Evolutionary conservation across 2,329 filamentous ascomycete species (phyloP).

Genomic region (Microsporum ferrugineum): DNA sequence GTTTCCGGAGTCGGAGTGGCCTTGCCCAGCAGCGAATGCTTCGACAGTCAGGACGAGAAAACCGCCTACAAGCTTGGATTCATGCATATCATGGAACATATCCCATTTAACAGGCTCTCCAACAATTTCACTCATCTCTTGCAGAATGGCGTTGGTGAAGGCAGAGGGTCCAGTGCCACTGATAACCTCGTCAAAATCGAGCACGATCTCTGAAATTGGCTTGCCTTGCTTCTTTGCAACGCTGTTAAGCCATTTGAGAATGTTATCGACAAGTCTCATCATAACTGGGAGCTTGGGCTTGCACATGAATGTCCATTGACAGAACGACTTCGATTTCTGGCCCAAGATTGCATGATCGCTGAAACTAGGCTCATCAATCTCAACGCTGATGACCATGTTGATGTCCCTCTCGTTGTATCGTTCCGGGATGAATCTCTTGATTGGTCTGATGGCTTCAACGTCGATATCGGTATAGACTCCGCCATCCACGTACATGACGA

Average conservation of each 20-base stretch:
- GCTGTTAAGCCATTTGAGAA: conserved; percentile 53
- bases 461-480: conserved; percentile 52
- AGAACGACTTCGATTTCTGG: conserved; percentile 58
- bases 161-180: conserved; percentile 61
- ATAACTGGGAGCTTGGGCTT: conserved; percentile 58
- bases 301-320: conserved; percentile 64
- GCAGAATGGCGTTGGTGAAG: conserved; percentile 54
- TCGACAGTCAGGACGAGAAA: conserved; percentile 59
- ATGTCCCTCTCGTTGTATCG: conserved; percentile 53
- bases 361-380: conserved; percentile 59
- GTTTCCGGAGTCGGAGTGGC: conserved; percentile 61
- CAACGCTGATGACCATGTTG: conserved; percentile 58
- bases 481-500: conserved; percentile 57
- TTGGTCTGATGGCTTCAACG: conserved; percentile 44
- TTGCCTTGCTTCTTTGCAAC: conserved; percentile 50
- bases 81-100: conserved; percentile 52
- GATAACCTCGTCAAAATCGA: conserved; percentile 63
- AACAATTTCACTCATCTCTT: conserved; percentile 47
- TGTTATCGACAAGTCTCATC: conserved; percentile 56
- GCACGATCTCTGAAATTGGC: conserved; percentile 48
- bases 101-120: conserved; percentile 48
- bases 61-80: conserved; percentile 53
- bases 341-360: conserved; percentile 53
- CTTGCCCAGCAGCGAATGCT: conserved; percentile 61
- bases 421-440: conserved; percentile 51